Conservation (phyloP, 202 grass and related monocot genomes). For the Alloteropsis angusta region DNA sequence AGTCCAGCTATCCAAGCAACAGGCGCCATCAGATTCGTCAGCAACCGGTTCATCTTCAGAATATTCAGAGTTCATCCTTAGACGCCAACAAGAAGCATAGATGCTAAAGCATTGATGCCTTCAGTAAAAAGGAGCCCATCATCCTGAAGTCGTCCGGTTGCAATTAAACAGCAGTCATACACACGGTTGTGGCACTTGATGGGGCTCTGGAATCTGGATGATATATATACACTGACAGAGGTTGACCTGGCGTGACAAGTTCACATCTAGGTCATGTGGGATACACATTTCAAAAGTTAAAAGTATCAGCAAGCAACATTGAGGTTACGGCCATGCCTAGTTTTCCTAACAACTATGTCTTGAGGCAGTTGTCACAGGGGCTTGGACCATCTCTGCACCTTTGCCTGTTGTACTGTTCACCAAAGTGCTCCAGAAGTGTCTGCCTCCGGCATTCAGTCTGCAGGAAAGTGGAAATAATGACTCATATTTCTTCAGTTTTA, state of each 20-base stretch:
- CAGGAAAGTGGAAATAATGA: neutral
- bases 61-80: too few relatives aligned
- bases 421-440: conserved; percentile 67
- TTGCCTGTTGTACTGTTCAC: conserved; percentile 50
- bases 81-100: too few relatives aligned
- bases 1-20: too few relatives aligned
- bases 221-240: neutral
- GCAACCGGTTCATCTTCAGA: too few relatives aligned
- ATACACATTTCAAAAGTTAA: neutral
- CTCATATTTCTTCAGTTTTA: neutral
- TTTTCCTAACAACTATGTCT: conserved; percentile 4
- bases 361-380: conserved; percentile 83
- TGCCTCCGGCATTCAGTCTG: conserved; percentile 82
- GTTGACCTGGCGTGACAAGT: neutral
- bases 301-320: neutral
- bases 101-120: too few relatives aligned
- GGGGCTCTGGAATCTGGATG: neutral
- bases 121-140: too few relatives aligned
- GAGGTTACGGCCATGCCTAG: neutral
- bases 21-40: too few relatives aligned
- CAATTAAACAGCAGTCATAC: too few relatives aligned
- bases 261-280: neutral
- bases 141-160: too few relatives aligned
- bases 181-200: neutral
- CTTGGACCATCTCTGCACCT: conserved; percentile 57